phyloP scores from a whole-genome alignment of 139 green algal species.

The Chlorella sp. region DNA sequence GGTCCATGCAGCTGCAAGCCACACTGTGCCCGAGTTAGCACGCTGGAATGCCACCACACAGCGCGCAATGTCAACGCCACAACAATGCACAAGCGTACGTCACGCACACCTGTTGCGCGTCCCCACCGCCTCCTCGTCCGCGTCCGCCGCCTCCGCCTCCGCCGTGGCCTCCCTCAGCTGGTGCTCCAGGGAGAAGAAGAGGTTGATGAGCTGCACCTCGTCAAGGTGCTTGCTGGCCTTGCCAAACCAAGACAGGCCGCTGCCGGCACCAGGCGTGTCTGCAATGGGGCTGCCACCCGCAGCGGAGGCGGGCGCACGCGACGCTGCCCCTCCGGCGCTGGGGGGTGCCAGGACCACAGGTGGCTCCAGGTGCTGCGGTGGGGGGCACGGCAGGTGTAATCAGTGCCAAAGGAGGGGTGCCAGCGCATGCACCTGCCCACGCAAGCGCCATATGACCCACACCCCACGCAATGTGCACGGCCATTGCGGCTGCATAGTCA shows the following conservation, averaged over 20 bases:
- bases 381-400: background rate
- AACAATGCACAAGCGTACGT: background rate
- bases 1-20: background rate
- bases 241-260: background rate
- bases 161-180: constrained; percentile 18
- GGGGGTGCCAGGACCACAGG: too few relatives aligned
- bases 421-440: too few relatives aligned
- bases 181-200: constrained; percentile 16
- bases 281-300: too few relatives aligned
- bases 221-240: constrained; percentile 14
- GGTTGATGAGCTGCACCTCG: constrained; percentile 23
- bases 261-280: too few relatives aligned
- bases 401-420: background rate
- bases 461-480: too few relatives aligned
- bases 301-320: too few relatives aligned
- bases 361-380: background rate
- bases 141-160: constrained; percentile 11
- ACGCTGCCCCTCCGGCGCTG: too few relatives aligned
- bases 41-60: background rate
- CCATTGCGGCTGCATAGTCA: too few relatives aligned
- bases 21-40: background rate
- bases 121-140: constrained; percentile 3
- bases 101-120: background rate
- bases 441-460: too few relatives aligned
- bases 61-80: background rate